Evolutionary conservation across 805 yeast genomes (phyloP).

Genomic region (Komagataella populi): DNA sequence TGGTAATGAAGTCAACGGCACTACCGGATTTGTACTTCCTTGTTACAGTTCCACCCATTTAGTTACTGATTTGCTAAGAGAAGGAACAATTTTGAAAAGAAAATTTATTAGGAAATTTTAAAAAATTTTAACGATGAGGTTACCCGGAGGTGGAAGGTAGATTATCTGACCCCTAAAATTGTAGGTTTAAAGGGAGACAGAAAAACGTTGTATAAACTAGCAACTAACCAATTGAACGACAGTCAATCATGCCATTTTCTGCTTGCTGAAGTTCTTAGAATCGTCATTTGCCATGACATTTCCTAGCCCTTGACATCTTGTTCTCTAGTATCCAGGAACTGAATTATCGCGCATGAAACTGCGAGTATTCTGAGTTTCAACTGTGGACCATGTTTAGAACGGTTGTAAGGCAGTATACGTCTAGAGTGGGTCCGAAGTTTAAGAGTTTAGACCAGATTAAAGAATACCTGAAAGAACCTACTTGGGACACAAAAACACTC

Average conservation of each 20-base stretch:
- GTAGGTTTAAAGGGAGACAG: neutral
- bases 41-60: neutral
- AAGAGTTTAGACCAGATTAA: conserved; percentile 7
- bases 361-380: too few relatives aligned
- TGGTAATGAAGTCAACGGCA: conserved; percentile 83
- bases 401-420: neutral
- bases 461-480: conserved; percentile 7
- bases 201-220: neutral
- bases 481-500: conserved; percentile 15
- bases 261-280: too few relatives aligned
- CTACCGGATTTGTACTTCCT: conserved; percentile 71
- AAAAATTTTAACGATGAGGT: neutral
- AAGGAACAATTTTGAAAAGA: neutral
- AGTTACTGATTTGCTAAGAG: conserved; percentile 40
- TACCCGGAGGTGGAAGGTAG: neutral
- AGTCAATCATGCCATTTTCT: too few relatives aligned
- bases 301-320: neutral
- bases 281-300: too few relatives aligned
- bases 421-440: conserved; percentile 5
- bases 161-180: neutral
- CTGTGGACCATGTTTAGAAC: neutral
- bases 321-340: neutral
- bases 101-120: neutral
- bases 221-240: too few relatives aligned
- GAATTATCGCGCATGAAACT: neutral